These are phyloP conservation scores for Fusarium sp. DNA, from an alignment of 2,329 filamentous ascomycete species.

Conservation along the genomic window DNA sequence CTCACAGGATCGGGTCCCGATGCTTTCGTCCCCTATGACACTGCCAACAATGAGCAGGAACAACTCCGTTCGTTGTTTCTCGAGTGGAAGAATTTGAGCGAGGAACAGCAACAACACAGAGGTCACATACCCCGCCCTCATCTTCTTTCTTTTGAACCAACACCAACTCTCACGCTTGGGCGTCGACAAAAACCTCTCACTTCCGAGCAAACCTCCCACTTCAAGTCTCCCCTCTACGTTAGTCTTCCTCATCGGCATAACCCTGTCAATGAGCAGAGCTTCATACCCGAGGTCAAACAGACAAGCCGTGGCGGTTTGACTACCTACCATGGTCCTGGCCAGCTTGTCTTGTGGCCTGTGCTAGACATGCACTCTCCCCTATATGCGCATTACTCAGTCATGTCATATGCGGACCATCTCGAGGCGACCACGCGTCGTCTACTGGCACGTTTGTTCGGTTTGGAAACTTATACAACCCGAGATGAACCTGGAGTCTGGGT, in stretches of 20 bases:
- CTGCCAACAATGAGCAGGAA: constrained; percentile 47
- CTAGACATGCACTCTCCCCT: constrained; percentile 74
- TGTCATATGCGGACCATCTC: constrained; percentile 80
- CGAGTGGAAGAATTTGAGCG: constrained; percentile 46
- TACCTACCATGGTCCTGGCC: constrained; percentile 95
- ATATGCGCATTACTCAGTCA: constrained; percentile 70
- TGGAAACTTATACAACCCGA: constrained; percentile 68
- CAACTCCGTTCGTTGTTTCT: constrained; percentile 47
- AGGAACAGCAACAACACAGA: constrained; percentile 22
- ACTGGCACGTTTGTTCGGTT: constrained; percentile 63
- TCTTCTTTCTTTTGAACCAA: constrained; percentile 83
- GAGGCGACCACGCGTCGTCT: constrained; percentile 79
- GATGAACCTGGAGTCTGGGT: constrained; percentile 90
- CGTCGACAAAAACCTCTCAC: constrained; percentile 74
- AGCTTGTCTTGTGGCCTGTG: constrained; percentile 91
- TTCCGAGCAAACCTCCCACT: constrained; percentile 53
- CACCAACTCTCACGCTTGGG: constrained; percentile 89
- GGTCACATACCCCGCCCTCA: constrained; percentile 66
- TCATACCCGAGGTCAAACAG: constrained; percentile 69
- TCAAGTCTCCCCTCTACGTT: constrained; percentile 54
- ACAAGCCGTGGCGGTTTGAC: constrained; percentile 88
- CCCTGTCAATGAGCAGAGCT: constrained; percentile 46
- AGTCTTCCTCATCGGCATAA: constrained; percentile 23
- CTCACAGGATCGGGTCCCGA: constrained; percentile 33
- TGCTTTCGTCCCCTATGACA: constrained; percentile 45